Conservation (phyloP, 2,329 filamentous ascomycete species). For the Pseudonectria buxi region DNA sequence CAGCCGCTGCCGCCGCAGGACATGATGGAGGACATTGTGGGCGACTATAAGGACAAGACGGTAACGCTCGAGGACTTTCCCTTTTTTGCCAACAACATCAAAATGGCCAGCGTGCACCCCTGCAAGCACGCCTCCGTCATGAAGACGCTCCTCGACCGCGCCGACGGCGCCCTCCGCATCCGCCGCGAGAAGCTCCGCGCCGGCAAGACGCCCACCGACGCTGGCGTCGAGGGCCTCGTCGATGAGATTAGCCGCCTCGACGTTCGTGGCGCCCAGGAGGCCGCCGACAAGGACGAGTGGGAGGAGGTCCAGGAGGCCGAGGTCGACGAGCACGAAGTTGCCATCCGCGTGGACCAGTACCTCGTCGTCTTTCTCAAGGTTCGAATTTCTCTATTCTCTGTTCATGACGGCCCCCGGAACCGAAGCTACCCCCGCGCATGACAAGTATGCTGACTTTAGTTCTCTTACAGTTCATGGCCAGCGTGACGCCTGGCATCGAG, state of each 20-base stretch:
- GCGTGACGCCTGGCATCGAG: slow-evolving; percentile 93
- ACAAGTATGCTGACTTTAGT: background rate
- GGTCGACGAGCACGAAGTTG: slow-evolving; percentile 64
- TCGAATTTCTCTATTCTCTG: slow-evolving; percentile 18
- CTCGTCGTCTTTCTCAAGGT: slow-evolving; percentile 83
- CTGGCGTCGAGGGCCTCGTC: slow-evolving; percentile 77
- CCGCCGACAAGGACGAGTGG: slow-evolving; percentile 54
- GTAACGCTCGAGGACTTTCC: slow-evolving; percentile 97
- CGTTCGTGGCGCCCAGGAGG: slow-evolving; percentile 44
- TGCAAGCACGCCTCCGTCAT: slow-evolving; percentile 97
- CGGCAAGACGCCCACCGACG: slow-evolving; percentile 40
- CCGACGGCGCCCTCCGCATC: slow-evolving; percentile 85
- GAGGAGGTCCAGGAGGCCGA: slow-evolving; percentile 56
- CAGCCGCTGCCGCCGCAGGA: slow-evolving; percentile 73
- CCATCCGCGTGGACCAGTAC: slow-evolving; percentile 83
- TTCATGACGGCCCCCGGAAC: background rate
- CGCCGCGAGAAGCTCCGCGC: slow-evolving; percentile 73
- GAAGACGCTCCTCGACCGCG: slow-evolving; percentile 93
- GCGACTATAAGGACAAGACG: slow-evolving; percentile 97
- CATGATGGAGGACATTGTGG: slow-evolving; percentile 97
- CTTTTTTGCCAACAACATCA: slow-evolving; percentile 83
- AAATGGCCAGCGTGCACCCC: slow-evolving; percentile 94
- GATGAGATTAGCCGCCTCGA: slow-evolving; percentile 68
- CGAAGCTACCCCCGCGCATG: background rate
- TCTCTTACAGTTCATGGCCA: slow-evolving; percentile 60